A percentile compares a stretch with the other conserved stretches of the same genome.
Conservation (phyloP, 2,329 filamentous ascomycete species). For the Conoideocrella luteorostrata region DNA sequence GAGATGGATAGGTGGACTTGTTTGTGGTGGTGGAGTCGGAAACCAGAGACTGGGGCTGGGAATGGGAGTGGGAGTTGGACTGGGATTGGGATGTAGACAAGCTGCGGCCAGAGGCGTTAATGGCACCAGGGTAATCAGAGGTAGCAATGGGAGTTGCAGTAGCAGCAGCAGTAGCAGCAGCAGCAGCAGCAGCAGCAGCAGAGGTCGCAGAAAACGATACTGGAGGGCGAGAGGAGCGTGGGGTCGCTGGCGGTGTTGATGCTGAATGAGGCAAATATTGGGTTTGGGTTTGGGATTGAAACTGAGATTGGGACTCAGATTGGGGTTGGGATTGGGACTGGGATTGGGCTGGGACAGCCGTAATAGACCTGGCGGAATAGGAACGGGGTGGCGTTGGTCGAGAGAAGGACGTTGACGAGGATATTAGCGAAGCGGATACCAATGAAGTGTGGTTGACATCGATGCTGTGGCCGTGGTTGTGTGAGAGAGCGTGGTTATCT, state of each 20-base stretch:
- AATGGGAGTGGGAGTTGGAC: neutral
- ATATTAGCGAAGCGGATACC: no score
- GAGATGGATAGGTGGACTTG: slow-evolving; percentile 10
- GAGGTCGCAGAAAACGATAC: slow-evolving; percentile 9
- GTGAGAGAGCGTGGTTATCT: no score
- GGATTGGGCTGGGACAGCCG: neutral
- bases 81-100: neutral
- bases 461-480: no score
- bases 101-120: slow-evolving; percentile 1
- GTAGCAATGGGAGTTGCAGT: slow-evolving; percentile 14
- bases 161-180: slow-evolving; percentile 6
- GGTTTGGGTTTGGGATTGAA: neutral
- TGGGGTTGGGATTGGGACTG: no score
- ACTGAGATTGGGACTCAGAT: neutral
- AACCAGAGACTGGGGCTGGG: neutral
- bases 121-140: slow-evolving; percentile 9
- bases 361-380: slow-evolving; percentile 2
- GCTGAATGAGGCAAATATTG: no score
- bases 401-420: no score
- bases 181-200: slow-evolving; percentile 14
- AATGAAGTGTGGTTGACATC: neutral
- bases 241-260: neutral
- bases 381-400: slow-evolving; percentile 1
- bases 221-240: slow-evolving; percentile 25
- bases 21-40: slow-evolving; percentile 11